These are phyloP conservation scores for Vigna unguiculata DNA, from an alignment of 306 rosid species.

Conservation along the genomic window DNA sequence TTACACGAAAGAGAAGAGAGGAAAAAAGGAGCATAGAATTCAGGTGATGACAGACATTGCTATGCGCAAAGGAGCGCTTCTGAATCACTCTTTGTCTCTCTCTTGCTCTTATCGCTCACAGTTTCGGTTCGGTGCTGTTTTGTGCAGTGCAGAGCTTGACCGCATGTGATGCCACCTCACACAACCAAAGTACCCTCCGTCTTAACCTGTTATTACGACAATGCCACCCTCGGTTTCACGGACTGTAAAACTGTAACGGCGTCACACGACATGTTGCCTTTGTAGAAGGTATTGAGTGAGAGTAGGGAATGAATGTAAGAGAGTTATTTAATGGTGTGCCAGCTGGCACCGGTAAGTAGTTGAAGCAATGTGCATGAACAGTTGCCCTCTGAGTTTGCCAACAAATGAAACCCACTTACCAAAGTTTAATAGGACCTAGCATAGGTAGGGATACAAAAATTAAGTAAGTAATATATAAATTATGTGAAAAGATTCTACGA, in stretches of 20 bases:
- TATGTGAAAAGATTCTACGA: not conserved
- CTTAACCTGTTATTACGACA: not conserved
- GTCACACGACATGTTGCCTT: constrained; percentile 24
- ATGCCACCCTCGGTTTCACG: constrained; percentile 44
- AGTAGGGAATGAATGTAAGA: not conserved
- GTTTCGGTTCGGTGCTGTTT: constrained; percentile 65
- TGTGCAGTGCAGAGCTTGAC: constrained; percentile 43
- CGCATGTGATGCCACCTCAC: constrained; percentile 29
- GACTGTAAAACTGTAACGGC: constrained; percentile 25
- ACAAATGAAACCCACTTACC: constrained; percentile 5
- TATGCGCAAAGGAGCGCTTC: constrained; percentile 61
- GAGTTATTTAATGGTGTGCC: not conserved
- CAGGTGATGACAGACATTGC: constrained; percentile 67
- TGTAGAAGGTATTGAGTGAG: not conserved
- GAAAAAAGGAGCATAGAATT: constrained; percentile 50
- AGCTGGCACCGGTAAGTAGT: constrained; percentile 19
- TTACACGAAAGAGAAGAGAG: constrained; percentile 7
- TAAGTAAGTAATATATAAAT: not conserved
- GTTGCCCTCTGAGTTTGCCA: not conserved
- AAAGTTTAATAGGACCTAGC: not conserved
- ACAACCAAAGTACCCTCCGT: constrained; percentile 23
- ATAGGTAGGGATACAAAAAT: constrained; percentile 13
- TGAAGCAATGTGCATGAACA: constrained; percentile 16
- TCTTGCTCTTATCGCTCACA: constrained; percentile 45
- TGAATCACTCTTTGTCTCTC: constrained; percentile 39